Conservation (phyloP, 805 yeast genomes). For the Saturnispora sekii region DNA sequence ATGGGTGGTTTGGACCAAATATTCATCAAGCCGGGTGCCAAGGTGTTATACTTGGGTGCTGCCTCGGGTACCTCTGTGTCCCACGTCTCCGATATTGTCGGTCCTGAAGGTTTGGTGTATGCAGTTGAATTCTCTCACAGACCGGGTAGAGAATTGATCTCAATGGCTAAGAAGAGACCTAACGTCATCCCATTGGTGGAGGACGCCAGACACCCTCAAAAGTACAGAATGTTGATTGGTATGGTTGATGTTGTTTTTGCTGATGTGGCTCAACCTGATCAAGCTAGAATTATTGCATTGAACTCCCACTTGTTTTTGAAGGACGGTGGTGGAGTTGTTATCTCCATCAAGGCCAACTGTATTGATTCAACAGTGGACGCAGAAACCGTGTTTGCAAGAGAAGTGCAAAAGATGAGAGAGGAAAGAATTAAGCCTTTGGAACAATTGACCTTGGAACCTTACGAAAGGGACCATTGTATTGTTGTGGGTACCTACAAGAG, state of each 20-base stretch:
- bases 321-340: constrained; percentile 97
- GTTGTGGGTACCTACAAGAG: constrained; percentile 96
- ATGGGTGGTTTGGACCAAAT: constrained; percentile 99
- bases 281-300: constrained; percentile 98
- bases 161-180: constrained; percentile 99
- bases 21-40: constrained; percentile 96
- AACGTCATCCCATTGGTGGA: constrained; percentile 97
- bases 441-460: constrained; percentile 98
- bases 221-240: constrained; percentile 97
- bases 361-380: constrained; percentile 99
- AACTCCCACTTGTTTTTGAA: constrained; percentile 97
- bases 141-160: constrained; percentile 98
- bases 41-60: constrained; percentile 96
- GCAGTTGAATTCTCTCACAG: constrained; percentile 99
- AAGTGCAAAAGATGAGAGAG: constrained; percentile 97
- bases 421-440: constrained; percentile 98
- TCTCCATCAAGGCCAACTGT: constrained; percentile 99
- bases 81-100: constrained; percentile 96
- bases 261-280: constrained; percentile 99
- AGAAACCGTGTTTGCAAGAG: constrained; percentile 98
- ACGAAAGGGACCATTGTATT: constrained; percentile 99
- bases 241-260: constrained; percentile 99
- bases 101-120: constrained; percentile 97
- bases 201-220: constrained; percentile 99
- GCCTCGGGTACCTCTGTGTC: constrained; percentile 99